Conservation (phyloP, 1,284 basidiomycete species). For the Volvariella volvacea region DNA sequence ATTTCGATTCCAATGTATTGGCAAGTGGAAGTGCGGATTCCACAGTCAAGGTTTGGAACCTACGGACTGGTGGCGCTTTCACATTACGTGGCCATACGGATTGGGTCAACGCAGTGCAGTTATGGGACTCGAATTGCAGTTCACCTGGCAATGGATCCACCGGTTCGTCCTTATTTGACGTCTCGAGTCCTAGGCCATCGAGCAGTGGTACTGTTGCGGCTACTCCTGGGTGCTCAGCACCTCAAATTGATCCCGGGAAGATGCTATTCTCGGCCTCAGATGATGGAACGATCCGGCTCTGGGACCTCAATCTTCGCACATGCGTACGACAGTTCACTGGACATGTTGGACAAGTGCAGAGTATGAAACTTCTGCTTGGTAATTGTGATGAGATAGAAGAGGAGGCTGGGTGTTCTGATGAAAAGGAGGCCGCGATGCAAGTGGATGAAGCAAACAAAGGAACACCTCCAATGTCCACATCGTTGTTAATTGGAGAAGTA, state of each 20-base stretch:
- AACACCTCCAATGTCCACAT: too few relatives aligned
- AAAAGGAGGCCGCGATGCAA: too few relatives aligned
- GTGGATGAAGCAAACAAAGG: too few relatives aligned
- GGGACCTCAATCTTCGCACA: constrained; percentile 81
- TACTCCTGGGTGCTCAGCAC: constrained; percentile 17
- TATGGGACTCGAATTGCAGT: constrained; percentile 72
- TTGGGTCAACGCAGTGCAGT: constrained; percentile 93
- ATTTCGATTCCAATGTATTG: constrained; percentile 90
- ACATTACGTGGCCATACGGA: constrained; percentile 90
- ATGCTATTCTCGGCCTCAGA: constrained; percentile 97
- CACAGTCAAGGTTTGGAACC: constrained; percentile 94
- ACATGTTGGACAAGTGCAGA: constrained; percentile 95
- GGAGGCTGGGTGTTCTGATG: too few relatives aligned
- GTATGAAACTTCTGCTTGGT: constrained; percentile 72
- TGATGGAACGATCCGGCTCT: constrained; percentile 89
- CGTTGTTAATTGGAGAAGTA: too few relatives aligned
- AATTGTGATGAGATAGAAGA: constrained; percentile 30
- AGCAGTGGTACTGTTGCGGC: background rate
- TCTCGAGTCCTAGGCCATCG: constrained; percentile 15
- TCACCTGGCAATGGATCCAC: constrained; percentile 15
- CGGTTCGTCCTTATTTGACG: constrained; percentile 30
- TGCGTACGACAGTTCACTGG: constrained; percentile 86
- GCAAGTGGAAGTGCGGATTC: constrained; percentile 88
- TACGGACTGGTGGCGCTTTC: constrained; percentile 88
- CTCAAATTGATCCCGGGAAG: constrained; percentile 72